Evolutionary conservation across 441 rosid species (phyloP), one percentile per base, ranked within the genome.

Genomic region (Francoa sonchifolia): DNA sequence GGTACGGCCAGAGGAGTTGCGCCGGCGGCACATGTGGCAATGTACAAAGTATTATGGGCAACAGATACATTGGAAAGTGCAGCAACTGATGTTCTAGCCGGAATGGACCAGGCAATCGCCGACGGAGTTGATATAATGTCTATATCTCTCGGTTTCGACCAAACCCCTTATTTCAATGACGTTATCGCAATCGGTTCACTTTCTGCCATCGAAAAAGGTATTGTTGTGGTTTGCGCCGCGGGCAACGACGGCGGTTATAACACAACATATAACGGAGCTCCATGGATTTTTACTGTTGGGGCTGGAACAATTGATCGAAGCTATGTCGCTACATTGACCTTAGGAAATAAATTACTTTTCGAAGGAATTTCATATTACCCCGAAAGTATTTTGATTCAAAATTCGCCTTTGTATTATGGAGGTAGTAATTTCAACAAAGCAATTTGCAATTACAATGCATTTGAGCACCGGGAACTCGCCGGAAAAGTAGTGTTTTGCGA

Each of bases 401-500:
- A 61, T 33, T 47, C 50, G 23, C 45, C 62, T 1, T 19, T 72
- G 10, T 66, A 66, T 15, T 58, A 61, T 14, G 66, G 62, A 15
- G 35, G 42, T 33, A 48, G 11, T 6, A 22, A 63, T 37, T 6
- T 11, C 1, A 46, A 2, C 43, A 63, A 63, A 57, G 42, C 65
- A 15, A 7, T 0, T 3, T 61, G 72, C 58, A 1, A 18, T 14
- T 1, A 0, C 4, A 33, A 35, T 0, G n/a, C 71, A 46, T 47
- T 68, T 10, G 32, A 48, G 14, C 12, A 16, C 7, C 39, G 37
- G 3, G 76, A 75, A 34, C 54, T 59, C 14, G 42, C 23, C 7
- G 55, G 66, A 26, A 68, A 56, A 63, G 64, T 68, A 21, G 69
- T 75, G 26, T 1, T 71, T 5, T 68, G 73, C 12, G 59, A 61